These are phyloP conservation scores for Aspergillus carbonarius DNA, from an alignment of 2,329 filamentous ascomycete genomes.

Conservation along the genomic window DNA sequence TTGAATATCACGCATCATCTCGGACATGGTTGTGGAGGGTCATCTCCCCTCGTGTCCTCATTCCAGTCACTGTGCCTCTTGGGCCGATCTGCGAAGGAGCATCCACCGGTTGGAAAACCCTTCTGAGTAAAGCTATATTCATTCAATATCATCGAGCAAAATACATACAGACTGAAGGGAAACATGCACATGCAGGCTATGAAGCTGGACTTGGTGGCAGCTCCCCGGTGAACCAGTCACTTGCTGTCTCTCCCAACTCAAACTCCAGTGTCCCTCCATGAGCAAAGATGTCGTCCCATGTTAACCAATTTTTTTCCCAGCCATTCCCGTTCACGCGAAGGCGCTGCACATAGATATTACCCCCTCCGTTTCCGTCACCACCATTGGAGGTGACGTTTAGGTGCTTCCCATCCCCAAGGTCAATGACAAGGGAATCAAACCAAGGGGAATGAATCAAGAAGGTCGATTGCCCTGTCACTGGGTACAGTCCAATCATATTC, in stretches of 20 bases:
- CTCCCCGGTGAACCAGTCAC: constrained; percentile 60
- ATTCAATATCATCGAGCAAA: background rate
- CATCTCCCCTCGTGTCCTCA: background rate
- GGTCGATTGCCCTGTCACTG: constrained; percentile 66
- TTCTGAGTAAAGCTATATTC: background rate
- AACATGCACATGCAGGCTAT: constrained; percentile 1
- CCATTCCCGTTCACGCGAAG: constrained; percentile 62
- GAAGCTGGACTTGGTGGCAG: constrained; percentile 61
- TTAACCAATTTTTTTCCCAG: constrained; percentile 66
- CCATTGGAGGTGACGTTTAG: constrained; percentile 57
- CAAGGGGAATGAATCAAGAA: constrained; percentile 66
- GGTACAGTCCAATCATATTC: constrained; percentile 68
- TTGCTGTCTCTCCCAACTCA: constrained; percentile 55
- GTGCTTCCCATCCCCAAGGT: constrained; percentile 55
- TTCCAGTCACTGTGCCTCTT: background rate
- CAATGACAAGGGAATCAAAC: constrained; percentile 60
- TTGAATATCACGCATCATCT: background rate
- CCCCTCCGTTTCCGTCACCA: constrained; percentile 45
- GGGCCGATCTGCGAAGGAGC: background rate
- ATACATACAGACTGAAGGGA: background rate
- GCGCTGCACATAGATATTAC: constrained; percentile 61
- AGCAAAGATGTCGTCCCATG: constrained; percentile 66
- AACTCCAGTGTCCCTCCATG: constrained; percentile 64
- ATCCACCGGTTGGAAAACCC: background rate
- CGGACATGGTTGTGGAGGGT: background rate